Conservation (phyloP, 352 stramenopile genomes). For the Saprolegnia parasitica region DNA sequence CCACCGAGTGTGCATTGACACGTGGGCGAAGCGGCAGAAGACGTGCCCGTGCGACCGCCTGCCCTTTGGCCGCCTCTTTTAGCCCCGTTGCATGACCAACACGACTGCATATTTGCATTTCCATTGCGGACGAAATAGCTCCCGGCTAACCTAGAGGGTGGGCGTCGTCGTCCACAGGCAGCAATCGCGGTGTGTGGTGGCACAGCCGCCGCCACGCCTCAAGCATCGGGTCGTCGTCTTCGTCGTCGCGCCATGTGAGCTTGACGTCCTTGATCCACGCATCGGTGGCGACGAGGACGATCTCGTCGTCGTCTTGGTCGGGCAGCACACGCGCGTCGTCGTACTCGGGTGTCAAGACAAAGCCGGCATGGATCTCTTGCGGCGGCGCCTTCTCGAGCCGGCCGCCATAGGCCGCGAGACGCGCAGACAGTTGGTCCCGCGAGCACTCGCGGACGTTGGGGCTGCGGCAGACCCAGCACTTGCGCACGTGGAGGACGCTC, state of each 20-base stretch:
- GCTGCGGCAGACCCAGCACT: slow-evolving; percentile 64
- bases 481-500: slow-evolving; percentile 43
- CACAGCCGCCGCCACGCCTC: background rate
- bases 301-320: slow-evolving; percentile 51
- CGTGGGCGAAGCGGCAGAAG: slow-evolving; percentile 33
- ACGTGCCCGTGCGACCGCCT: slow-evolving; percentile 39
- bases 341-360: background rate
- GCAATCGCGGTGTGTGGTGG: no score
- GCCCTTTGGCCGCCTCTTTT: slow-evolving; percentile 21
- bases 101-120: background rate
- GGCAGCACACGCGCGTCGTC: slow-evolving; percentile 16
- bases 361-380: background rate
- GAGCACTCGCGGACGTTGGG: slow-evolving; percentile 64
- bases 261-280: slow-evolving; percentile 27
- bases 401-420: slow-evolving; percentile 37
- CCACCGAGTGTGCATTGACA: slow-evolving; percentile 33
- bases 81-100: background rate
- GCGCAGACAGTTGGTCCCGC: slow-evolving; percentile 50
- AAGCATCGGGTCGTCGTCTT: background rate
- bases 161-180: no score
- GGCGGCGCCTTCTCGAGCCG: slow-evolving; percentile 36
- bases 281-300: slow-evolving; percentile 26
- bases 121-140: background rate
- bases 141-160: no score
- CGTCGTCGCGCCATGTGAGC: background rate